Evolutionary conservation across 768 basidiomycete genomes (phyloP).

Genomic region (Cantharellus cinnabarinus): DNA sequence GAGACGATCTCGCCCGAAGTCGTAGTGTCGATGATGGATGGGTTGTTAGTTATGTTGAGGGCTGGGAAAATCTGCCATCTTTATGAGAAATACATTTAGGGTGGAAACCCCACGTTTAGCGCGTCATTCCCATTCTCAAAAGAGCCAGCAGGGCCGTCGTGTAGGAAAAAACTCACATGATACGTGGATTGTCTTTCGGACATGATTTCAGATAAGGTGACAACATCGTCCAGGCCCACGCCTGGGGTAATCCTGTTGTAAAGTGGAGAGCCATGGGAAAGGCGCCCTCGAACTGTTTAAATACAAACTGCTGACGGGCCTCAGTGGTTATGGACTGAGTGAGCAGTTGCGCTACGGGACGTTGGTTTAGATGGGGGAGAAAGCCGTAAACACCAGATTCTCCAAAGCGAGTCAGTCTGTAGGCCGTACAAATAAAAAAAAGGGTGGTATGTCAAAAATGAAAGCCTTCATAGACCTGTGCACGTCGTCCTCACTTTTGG

Average conservation of each 20-base stretch:
- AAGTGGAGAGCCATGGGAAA: conserved; percentile 42
- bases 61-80: conserved; percentile 33
- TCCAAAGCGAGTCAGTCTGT: conserved; percentile 27
- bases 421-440: neutral
- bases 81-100: conserved; percentile 6
- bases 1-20: neutral
- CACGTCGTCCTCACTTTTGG: conserved; percentile 21
- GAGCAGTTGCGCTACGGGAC: conserved; percentile 31
- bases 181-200: conserved; percentile 29
- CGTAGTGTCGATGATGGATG: conserved; percentile 1
- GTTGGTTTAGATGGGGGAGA: conserved; percentile 39
- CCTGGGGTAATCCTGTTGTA: conserved; percentile 35
- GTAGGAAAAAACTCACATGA: conserved; percentile 16
- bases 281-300: conserved; percentile 40
- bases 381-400: conserved; percentile 45
- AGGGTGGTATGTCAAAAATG: neutral
- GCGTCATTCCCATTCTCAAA: too few relatives aligned
- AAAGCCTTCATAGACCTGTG: neutral
- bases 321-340: conserved; percentile 39
- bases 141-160: neutral
- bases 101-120: too few relatives aligned
- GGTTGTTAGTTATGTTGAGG: conserved; percentile 26
- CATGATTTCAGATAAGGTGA: conserved; percentile 32
- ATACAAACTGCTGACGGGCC: conserved; percentile 43
- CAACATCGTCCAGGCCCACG: conserved; percentile 42